phyloP scores from a whole-genome alignment of 495 filamentous ascomycete genomes.

The Aspergillus homomorphus region DNA sequence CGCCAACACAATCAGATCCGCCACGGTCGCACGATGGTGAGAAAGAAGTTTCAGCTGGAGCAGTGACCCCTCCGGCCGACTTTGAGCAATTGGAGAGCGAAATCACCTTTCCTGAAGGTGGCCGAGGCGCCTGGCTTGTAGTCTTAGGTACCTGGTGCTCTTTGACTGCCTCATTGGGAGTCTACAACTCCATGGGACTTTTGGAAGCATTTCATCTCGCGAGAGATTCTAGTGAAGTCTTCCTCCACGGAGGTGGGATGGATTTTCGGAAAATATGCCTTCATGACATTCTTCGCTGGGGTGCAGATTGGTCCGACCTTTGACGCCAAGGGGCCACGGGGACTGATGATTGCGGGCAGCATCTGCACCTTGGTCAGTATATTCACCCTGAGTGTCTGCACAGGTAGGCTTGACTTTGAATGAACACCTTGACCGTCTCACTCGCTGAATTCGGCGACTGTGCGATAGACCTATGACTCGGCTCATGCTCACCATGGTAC shows the following conservation, averaged over 20 bases:
- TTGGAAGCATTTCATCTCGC: conserved; percentile 61
- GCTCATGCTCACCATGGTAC: conserved; percentile 42
- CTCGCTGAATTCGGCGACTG: no score
- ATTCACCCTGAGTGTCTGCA: conserved; percentile 48
- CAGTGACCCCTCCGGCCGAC: no score
- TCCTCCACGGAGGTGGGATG: conserved; percentile 56
- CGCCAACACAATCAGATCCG: no score
- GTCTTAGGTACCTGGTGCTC: conserved; percentile 58
- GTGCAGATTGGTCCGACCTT: conserved; percentile 33
- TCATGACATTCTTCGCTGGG: conserved; percentile 49
- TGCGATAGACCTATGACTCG: conserved; percentile 51
- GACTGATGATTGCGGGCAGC: conserved; percentile 26
- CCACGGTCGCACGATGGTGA: no score
- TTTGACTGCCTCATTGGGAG: conserved; percentile 56
- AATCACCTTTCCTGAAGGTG: conserved; percentile 57
- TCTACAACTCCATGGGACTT: conserved; percentile 63
- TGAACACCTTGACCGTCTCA: no score
- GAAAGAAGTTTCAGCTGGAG: no score
- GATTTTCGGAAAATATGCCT: conserved; percentile 65
- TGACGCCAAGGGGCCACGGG: conserved; percentile 22
- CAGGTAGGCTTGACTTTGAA: conserved; percentile 18
- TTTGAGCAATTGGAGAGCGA: no score
- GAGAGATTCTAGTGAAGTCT: conserved; percentile 47
- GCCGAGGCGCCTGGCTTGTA: conserved; percentile 57
- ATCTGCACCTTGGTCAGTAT: conserved; percentile 42